Base-by-base conservation (phyloP, 2,329 filamentous ascomycete species). In the Aspergillus puulaauensis region DNA sequence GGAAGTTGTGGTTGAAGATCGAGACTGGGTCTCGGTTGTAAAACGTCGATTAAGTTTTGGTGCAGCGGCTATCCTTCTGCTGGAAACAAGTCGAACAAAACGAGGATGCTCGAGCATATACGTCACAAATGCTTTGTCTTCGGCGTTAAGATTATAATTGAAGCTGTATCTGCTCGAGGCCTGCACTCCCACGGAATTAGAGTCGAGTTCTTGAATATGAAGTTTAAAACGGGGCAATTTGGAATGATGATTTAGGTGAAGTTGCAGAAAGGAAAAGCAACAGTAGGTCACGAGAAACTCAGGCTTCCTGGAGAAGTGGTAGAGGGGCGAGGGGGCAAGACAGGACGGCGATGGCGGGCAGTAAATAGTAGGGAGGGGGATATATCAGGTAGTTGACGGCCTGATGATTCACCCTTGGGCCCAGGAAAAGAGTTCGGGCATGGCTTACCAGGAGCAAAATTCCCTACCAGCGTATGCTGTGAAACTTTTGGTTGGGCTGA, bases 321-420 rank as follows among this genome's bases (percentile, higher is more conserved):
- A 54, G 37, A 52, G 35, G 21, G 31, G 33, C 43, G 45, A 40
- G 45, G 50, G 24, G 39, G 31, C 9, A 40, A 50, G 31, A n/a
- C 37, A 23, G 14, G 15, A 27, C 11, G 24, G 35, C 33, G 35
- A 48, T 33, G 24, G 19, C 6, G 44, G 45, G 45, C 14, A 46
- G 31, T 8, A 39, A 24, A 45, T 17, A 49, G 23, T 17, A 39
- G 35, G 46, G 35, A 51, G 40, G 33, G 56, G 44, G 51, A 46
- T 23, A 19, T 39, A 39, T 54, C 50, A 50, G 51, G 51, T 50
- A 47, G 50, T 53, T 57, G 35, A 58, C 56, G 51, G 56, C 56
- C 51, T 58, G 47, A 58, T 58, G 49, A 54, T 49, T 54, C 33
- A 51, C 48, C 35, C 17, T 58, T 58, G 51, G 56, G 56, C 56